Percentiles rank a stretch among this genome's conserved stretches.
These are phyloP conservation scores for Dichotomopilus funicola DNA, from an alignment of 2,329 filamentous ascomycete genomes.

Conservation along the genomic window DNA sequence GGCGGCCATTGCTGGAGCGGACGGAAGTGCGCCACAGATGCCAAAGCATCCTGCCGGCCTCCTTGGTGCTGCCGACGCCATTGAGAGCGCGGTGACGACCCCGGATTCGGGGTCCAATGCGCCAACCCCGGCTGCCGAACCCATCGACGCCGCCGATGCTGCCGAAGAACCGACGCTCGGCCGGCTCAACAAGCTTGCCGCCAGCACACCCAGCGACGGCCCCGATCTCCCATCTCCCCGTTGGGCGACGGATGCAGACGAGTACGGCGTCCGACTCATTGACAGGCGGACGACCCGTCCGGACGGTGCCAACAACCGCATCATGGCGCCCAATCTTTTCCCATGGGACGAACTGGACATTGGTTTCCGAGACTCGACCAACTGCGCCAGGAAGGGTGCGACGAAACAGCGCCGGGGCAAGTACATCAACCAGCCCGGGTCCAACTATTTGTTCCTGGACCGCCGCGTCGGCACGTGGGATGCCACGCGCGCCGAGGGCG, in stretches of 20 bases:
- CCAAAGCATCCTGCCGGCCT: conserved; percentile 37
- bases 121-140: conserved; percentile 18
- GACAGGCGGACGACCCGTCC: conserved; percentile 34
- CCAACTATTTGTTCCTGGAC: conserved; percentile 48
- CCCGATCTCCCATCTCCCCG: conserved; percentile 30
- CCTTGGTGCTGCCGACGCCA: conserved; percentile 29
- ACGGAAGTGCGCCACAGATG: conserved; percentile 27
- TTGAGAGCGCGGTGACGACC: conserved; percentile 24
- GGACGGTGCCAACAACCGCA: conserved; percentile 42
- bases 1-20: conserved; percentile 26
- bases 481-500: conserved; percentile 42
- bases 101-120: conserved; percentile 23
- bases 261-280: conserved; percentile 45
- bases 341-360: conserved; percentile 49
- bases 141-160: conserved; percentile 21
- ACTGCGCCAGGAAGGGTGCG: conserved; percentile 48
- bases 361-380: conserved; percentile 53
- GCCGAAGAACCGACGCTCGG: conserved; percentile 19
- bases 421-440: conserved; percentile 48
- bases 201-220: conserved; percentile 27
- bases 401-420: conserved; percentile 47
- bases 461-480: conserved; percentile 49
- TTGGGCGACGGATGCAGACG: conserved; percentile 42
- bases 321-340: conserved; percentile 45
- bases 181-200: conserved; percentile 12